Evolutionary conservation across 345 rosid species (phyloP).

Genomic region (Boechera divaricarpa): DNA sequence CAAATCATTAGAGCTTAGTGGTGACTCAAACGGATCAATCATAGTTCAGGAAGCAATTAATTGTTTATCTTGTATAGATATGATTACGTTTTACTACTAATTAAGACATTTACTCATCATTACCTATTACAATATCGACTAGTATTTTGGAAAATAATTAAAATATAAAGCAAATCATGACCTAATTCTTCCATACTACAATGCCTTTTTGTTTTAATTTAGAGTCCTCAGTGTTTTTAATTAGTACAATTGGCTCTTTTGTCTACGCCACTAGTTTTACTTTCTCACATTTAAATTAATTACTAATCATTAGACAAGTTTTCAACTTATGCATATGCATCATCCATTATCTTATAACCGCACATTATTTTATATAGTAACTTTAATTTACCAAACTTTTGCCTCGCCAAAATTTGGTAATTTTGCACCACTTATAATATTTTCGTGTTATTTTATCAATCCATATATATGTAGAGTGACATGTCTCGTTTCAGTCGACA

Average conservation of each 20-base stretch:
- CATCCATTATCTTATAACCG: constrained; percentile 27
- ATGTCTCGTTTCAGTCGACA: constrained; percentile 40
- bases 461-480: constrained; percentile 29
- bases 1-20: constrained; percentile 23
- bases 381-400: constrained; percentile 20
- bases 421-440: constrained; percentile 40
- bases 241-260: constrained; percentile 35
- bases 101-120: constrained; percentile 34
- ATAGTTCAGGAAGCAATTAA: constrained; percentile 29
- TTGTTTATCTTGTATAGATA: constrained; percentile 31
- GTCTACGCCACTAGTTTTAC: constrained; percentile 40
- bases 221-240: constrained; percentile 19
- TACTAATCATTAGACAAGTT: constrained; percentile 27
- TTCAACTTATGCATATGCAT: constrained; percentile 33
- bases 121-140: constrained; percentile 32
- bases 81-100: constrained; percentile 39
- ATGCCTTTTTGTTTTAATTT: constrained; percentile 13
- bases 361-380: constrained; percentile 12
- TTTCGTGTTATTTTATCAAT: constrained; percentile 14
- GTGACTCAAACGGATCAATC: constrained; percentile 30
- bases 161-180: constrained; percentile 39
- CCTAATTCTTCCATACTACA: constrained; percentile 42
- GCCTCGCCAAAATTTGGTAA: constrained; percentile 28
- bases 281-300: constrained; percentile 26
- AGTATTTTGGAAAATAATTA: background rate